These are phyloP conservation scores for Heterobasidion parviporum DNA, from an alignment of 1,284 basidiomycete species.

Conservation along the genomic window DNA sequence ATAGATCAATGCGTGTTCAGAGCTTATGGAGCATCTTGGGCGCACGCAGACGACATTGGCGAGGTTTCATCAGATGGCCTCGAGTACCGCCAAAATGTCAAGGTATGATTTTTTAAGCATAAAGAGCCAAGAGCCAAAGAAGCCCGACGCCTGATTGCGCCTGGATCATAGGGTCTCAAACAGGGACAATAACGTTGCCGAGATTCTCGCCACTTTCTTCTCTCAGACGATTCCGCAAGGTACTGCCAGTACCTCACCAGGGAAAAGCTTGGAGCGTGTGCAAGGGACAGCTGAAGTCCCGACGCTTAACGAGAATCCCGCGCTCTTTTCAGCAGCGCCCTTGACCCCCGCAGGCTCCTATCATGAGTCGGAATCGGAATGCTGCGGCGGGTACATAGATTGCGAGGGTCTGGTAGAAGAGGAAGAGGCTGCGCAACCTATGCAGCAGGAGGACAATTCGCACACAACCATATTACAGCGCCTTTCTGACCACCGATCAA, in stretches of 20 bases:
- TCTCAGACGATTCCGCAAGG: neutral
- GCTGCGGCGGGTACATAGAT: slow-evolving; percentile 1
- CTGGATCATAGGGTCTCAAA: neutral
- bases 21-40: slow-evolving; percentile 9
- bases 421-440: neutral
- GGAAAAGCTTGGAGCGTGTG: neutral
- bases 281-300: neutral
- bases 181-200: neutral
- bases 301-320: neutral
- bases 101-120: neutral
- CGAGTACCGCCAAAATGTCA: neutral
- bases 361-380: neutral
- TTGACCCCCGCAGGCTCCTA: neutral
- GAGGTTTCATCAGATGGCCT: neutral
- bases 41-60: slow-evolving; percentile 1
- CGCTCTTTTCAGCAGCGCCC: neutral
- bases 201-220: neutral
- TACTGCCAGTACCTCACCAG: neutral
- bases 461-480: neutral
- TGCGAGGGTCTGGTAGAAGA: slow-evolving; percentile 1
- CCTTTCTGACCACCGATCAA: neutral
- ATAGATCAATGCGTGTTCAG: slow-evolving; percentile 6
- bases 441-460: neutral
- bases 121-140: too few relatives aligned
- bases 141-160: neutral